Conservation (phyloP, 1,284 basidiomycete species). For the Rhizoctonia solani region DNA sequence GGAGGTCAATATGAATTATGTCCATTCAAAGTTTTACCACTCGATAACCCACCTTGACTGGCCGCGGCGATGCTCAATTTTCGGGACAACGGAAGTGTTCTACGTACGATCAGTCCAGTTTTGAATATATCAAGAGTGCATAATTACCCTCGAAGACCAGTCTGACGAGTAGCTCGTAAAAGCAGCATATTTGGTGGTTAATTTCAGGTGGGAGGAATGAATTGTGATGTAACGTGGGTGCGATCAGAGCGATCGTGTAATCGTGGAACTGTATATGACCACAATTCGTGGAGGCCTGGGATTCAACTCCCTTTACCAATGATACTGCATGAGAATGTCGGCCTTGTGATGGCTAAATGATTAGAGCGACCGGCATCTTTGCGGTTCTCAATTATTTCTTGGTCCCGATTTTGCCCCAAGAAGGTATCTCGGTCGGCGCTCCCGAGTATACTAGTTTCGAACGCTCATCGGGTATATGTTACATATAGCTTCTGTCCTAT, state of each 20-base stretch:
- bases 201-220: neutral
- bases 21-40: neutral
- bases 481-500: no score
- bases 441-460: no score
- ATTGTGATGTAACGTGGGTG: slow-evolving; percentile 5
- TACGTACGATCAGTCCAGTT: neutral
- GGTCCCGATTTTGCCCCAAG: no score
- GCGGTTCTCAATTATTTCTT: no score
- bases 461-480: no score
- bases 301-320: no score
- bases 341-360: no score
- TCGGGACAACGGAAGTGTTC: neutral
- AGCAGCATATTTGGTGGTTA: slow-evolving; percentile 27
- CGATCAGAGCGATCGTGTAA: neutral
- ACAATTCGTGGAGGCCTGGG: neutral
- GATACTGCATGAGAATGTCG: no score
- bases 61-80: slow-evolving; percentile 10
- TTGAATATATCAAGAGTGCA: neutral
- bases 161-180: neutral
- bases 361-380: no score
- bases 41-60: neutral
- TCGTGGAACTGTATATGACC: slow-evolving; percentile 18
- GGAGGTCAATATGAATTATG: neutral
- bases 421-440: no score
- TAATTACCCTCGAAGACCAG: neutral